Base-by-base conservation (phyloP, 345 rosid genomes). In the Salix koriyanagi region DNA sequence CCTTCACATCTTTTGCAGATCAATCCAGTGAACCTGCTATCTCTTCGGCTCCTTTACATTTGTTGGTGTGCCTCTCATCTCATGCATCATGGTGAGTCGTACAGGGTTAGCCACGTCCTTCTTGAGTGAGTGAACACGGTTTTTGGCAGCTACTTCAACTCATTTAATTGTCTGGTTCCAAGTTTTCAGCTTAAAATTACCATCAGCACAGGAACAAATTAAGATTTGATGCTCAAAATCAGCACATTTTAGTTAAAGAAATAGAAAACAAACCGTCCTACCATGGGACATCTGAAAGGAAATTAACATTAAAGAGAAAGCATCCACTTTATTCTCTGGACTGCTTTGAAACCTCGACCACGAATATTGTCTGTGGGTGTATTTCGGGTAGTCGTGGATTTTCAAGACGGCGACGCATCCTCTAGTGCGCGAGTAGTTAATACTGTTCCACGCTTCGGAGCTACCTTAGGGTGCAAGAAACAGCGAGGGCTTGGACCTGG, bases 11-110 rank as follows among this genome's bases (percentile, higher is more conserved):
- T 36, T 5, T 36, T 5, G 37, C 37, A 36, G 46, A 41, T 42
- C 46, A 11, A 42, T 42, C 46, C 0, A 42, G 14, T 1, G 13
- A 58, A 58, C 62, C 61, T 56, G 0, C 28, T 54, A n/a, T n/a
- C n/a, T 56, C 62, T n/a, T 56, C 23, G 62, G 14, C 5, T 56
- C 14, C 42, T 50, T 21, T 26, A 11, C n/a, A 65, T 15, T 26
- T 13, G 37, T 8, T 26, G 32, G n/a, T 37, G 52, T 32, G 25
- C 67, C 56, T 21, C 4, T 23, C 23, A 7, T 21, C 6, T 23
- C 23, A 7, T 32, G 37, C 41, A 72, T 50, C 60, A 18, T 70
- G 36, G 78, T 70, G 80, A 76, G 75, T 13, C 76, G 4, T 19
- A 3, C 58, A 69, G 80, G 77, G 65, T 54, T 73, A 52, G 60